Conservation (phyloP, 345 rosid genomes). For the Capsella bursapastoris region DNA sequence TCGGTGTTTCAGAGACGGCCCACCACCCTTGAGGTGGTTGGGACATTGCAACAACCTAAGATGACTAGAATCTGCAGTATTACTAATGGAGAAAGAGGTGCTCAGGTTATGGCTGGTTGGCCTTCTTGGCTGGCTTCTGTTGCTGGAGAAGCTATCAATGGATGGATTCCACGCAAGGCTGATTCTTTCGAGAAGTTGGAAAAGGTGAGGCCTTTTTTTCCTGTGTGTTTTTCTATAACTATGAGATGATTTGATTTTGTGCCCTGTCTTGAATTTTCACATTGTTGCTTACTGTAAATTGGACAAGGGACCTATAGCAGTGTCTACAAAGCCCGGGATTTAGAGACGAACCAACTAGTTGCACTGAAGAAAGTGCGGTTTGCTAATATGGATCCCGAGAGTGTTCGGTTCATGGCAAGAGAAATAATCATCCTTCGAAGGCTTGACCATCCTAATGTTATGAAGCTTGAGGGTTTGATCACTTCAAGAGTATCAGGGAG, state of each 20-base stretch:
- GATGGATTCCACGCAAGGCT: conserved; percentile 91
- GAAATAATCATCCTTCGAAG: conserved; percentile 66
- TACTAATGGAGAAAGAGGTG: conserved; percentile 68
- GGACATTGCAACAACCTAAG: conserved; percentile 43
- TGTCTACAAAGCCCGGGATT: conserved; percentile 71
- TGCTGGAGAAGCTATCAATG: conserved; percentile 97
- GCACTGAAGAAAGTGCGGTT: conserved; percentile 80
- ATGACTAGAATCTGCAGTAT: conserved; percentile 54
- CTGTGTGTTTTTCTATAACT: background rate
- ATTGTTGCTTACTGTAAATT: conserved; percentile 49
- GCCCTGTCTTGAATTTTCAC: background rate
- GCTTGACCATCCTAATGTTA: conserved; percentile 74
- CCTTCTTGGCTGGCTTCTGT: conserved; percentile 90
- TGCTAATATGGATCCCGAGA: conserved; percentile 75
- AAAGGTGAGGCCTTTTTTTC: conserved; percentile 58
- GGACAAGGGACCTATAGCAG: conserved; percentile 87
- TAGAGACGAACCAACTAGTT: conserved; percentile 65
- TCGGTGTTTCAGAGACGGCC: conserved; percentile 43
- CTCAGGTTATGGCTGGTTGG: conserved; percentile 91
- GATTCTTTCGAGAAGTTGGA: conserved; percentile 94
- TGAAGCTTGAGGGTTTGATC: conserved; percentile 79
- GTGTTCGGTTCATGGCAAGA: conserved; percentile 80
- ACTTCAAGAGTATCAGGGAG: conserved; percentile 69
- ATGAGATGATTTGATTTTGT: background rate
- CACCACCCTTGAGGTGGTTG: conserved; percentile 32